Conservation (phyloP, 202 grass and related monocot species). For the Zizania palustris region DNA sequence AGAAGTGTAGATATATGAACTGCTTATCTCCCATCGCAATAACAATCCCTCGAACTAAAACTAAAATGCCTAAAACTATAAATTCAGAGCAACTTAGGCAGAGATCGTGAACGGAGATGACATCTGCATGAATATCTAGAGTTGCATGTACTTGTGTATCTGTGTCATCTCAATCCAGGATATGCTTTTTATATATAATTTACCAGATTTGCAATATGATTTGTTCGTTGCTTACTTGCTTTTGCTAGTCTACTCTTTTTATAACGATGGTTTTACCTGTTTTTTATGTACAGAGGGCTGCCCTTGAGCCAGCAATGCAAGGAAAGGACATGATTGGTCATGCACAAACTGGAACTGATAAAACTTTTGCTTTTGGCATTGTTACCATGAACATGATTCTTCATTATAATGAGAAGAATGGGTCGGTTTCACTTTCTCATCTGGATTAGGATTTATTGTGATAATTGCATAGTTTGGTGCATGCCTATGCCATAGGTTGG, state of each 20-base stretch:
- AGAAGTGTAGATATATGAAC: no score
- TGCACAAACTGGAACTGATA: slow-evolving; percentile 87
- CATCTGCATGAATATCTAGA: no score
- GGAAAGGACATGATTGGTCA: slow-evolving; percentile 87
- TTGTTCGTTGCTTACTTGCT: background rate
- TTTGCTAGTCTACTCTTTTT: background rate
- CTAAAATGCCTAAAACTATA: no score
- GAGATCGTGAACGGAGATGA: no score
- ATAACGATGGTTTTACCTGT: slow-evolving; percentile 24
- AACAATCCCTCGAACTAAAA: no score
- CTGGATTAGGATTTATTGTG: slow-evolving; percentile 38
- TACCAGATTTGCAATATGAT: background rate
- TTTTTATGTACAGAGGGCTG: slow-evolving; percentile 63
- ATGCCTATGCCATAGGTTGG: no score
- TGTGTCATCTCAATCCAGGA: background rate
- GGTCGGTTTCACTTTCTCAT: slow-evolving; percentile 62
- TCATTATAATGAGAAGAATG: slow-evolving; percentile 66
- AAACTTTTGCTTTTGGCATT: slow-evolving; percentile 96
- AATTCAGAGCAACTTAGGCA: no score
- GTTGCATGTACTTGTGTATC: background rate
- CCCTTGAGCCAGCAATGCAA: slow-evolving; percentile 97
- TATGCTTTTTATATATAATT: background rate
- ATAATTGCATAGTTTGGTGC: slow-evolving; percentile 46
- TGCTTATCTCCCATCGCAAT: no score
- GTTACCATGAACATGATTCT: slow-evolving; percentile 88